Base-by-base conservation (phyloP, 2,329 filamentous ascomycete genomes). In the Claviceps humidiphila region DNA sequence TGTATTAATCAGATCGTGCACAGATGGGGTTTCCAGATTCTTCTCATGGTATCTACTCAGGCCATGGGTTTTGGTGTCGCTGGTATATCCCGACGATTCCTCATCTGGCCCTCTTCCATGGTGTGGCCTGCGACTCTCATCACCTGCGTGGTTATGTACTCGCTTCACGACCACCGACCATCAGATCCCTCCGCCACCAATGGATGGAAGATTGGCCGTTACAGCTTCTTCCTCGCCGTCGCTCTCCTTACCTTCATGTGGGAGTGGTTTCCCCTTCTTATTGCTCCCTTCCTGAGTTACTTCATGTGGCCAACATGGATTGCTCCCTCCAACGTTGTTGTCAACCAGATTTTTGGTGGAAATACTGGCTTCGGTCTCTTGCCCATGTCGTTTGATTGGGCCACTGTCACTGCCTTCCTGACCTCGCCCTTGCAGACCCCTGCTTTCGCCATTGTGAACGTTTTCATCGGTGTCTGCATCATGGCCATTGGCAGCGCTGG, bases 311-410 rank as follows among this genome's bases (percentile, higher is more conserved):
- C 76, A 11, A 77, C 75, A 39, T 84, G 81, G 80, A 78, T 81
- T 56, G 75, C 74, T 9, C 82, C 82, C 2, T 71, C 81, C 38
- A 82, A 77, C 55, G 67, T 78, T 2, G 64, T 80, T 14, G 67
- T 85, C 53, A 85, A 85, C 61, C 81, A 85, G 60, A 60, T 85
- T 6, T 85, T 85, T 54, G 82, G 82, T 3, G 80, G 78, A 5
- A 72, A 72, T 51, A 76, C 76, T 5, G 81, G 82, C 0, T 66
- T 85, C 4, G 80, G 77, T 0, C 66, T 86, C 13, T 70, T 85
- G 26, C 81, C 81, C 11, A 73, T 84, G 14, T 83, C 81, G 0
- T 80, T 86, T 53, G 82, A 85, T 64, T 85, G 82, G 82, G 76
- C 74, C 49, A 72, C 79, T 51, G 70, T 82, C 54, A 73, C 75